These are phyloP conservation scores for Aotearoamyces nothofagi DNA, from an alignment of 2,329 filamentous ascomycete species.

Conservation along the genomic window DNA sequence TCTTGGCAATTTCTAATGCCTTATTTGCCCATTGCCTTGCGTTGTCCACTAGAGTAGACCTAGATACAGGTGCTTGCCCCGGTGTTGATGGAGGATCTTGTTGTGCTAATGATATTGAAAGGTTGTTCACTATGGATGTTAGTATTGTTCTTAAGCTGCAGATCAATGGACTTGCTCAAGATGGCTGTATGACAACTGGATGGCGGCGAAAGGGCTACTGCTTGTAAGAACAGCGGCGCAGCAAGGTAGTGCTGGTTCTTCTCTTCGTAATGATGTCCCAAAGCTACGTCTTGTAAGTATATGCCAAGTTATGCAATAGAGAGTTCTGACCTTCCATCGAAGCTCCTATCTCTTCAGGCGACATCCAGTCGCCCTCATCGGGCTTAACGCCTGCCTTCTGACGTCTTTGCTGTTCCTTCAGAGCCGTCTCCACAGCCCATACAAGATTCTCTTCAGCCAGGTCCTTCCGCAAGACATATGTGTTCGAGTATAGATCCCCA, in stretches of 20 bases:
- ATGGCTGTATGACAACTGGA: conserved; percentile 64
- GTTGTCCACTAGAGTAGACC: conserved; percentile 48
- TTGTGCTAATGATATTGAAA: conserved; percentile 55
- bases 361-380: conserved; percentile 58
- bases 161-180: conserved; percentile 39
- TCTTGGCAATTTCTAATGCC: conserved; percentile 50
- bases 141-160: conserved; percentile 1
- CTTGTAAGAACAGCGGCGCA: conserved; percentile 74
- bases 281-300: conserved; percentile 30
- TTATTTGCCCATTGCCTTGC: conserved; percentile 69
- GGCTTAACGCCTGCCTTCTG: conserved; percentile 50
- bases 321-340: conserved; percentile 44
- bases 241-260: conserved; percentile 67
- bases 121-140: conserved; percentile 54
- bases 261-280: conserved; percentile 63
- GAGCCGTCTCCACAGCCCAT: conserved; percentile 66
- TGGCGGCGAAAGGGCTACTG: conserved; percentile 50
- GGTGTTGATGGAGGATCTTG: conserved; percentile 20
- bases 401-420: conserved; percentile 50
- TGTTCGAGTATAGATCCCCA: conserved; percentile 65
- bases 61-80: conserved; percentile 29
- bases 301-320: conserved; percentile 1
- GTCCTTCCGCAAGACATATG: conserved; percentile 59
- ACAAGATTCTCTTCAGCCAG: conserved; percentile 61
- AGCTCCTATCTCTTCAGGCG: conserved; percentile 55